These are phyloP conservation scores for Ceratocystiopsis brevicomis DNA, from an alignment of 2,329 filamentous ascomycete genomes.

Conservation along the genomic window DNA sequence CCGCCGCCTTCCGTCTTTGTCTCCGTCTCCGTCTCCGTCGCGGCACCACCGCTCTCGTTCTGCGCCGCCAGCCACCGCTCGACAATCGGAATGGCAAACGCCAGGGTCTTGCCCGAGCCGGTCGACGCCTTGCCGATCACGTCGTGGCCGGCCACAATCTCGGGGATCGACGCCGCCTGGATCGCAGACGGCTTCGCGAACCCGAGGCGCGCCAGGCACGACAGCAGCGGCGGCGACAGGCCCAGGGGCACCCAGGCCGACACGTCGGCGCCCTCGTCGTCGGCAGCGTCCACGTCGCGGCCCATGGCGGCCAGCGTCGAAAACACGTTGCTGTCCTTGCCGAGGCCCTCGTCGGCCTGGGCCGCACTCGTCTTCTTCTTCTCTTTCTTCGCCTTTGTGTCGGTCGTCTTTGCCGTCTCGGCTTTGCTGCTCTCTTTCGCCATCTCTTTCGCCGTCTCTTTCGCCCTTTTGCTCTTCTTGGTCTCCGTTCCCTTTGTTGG, in stretches of 20 bases:
- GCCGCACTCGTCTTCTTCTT: slow-evolving; percentile 11
- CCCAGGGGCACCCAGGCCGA: slow-evolving; percentile 61
- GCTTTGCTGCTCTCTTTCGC: slow-evolving; percentile 6
- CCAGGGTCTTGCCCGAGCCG: slow-evolving; percentile 89
- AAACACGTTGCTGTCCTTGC: slow-evolving; percentile 29
- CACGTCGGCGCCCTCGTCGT: slow-evolving; percentile 46
- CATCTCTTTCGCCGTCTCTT: neutral
- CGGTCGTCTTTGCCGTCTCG: slow-evolving; percentile 10
- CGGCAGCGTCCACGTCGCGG: slow-evolving; percentile 13
- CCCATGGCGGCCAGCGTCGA: slow-evolving; percentile 34
- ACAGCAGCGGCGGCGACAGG: slow-evolving; percentile 52
- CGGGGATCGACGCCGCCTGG: slow-evolving; percentile 61
- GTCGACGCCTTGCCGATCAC: slow-evolving; percentile 93
- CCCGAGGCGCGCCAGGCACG: slow-evolving; percentile 57
- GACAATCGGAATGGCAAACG: slow-evolving; percentile 83
- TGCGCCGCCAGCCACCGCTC: slow-evolving; percentile 50
- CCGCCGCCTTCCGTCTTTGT: slow-evolving; percentile 17
- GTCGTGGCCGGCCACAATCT: slow-evolving; percentile 67
- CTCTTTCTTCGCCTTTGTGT: slow-evolving; percentile 12
- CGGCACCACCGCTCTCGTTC: slow-evolving; percentile 15
- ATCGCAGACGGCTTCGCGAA: slow-evolving; percentile 71
- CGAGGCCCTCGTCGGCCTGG: slow-evolving; percentile 19
- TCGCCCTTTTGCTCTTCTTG: neutral
- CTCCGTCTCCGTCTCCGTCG: no score
- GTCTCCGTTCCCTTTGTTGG: neutral